A percentile compares a stretch with the other conserved stretches of the same genome.
Evolutionary conservation across 2,329 filamentous ascomycete genomes (phyloP).

Genomic region (Cordyceps militaris): DNA sequence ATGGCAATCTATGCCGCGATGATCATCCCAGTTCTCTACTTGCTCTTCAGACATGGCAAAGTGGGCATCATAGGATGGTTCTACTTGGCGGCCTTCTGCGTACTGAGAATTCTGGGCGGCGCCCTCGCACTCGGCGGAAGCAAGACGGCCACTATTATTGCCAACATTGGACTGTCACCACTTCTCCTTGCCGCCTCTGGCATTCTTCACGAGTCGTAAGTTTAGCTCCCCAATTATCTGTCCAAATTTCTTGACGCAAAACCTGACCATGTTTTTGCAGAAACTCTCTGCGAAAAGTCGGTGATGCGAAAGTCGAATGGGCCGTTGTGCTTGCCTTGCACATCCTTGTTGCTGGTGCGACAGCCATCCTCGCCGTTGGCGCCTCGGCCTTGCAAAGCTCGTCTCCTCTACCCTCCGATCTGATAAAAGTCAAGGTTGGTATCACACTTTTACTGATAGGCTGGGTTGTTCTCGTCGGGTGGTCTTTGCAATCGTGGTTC

Average conservation of each 20-base stretch:
- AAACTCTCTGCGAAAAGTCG: background rate
- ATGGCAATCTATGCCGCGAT: constrained; percentile 30
- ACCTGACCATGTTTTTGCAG: background rate
- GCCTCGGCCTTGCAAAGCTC: constrained; percentile 5
- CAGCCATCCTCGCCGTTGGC: constrained; percentile 3
- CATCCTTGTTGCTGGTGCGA: constrained; percentile 8
- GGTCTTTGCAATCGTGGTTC: background rate
- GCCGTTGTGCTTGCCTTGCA: background rate
- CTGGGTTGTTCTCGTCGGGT: constrained; percentile 2
- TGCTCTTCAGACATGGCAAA: constrained; percentile 27
- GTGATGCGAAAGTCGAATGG: constrained; percentile 8
- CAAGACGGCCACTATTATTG: constrained; percentile 26
- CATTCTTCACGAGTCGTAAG: constrained; percentile 30
- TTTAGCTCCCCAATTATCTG: background rate
- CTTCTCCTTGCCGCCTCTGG: constrained; percentile 25
- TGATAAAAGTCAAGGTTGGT: constrained; percentile 9
- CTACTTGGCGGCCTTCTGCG: constrained; percentile 31
- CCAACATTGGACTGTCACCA: constrained; percentile 32
- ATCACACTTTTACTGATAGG: background rate
- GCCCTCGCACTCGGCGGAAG: constrained; percentile 23
- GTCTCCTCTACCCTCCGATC: background rate
- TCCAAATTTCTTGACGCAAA: background rate
- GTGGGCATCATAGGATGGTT: constrained; percentile 31
- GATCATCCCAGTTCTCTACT: constrained; percentile 23
- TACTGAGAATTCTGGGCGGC: constrained; percentile 28